Base-by-base conservation (phyloP, 371 early-diverging fungal genomes). In the Apophysomyces variabilis region DNA sequence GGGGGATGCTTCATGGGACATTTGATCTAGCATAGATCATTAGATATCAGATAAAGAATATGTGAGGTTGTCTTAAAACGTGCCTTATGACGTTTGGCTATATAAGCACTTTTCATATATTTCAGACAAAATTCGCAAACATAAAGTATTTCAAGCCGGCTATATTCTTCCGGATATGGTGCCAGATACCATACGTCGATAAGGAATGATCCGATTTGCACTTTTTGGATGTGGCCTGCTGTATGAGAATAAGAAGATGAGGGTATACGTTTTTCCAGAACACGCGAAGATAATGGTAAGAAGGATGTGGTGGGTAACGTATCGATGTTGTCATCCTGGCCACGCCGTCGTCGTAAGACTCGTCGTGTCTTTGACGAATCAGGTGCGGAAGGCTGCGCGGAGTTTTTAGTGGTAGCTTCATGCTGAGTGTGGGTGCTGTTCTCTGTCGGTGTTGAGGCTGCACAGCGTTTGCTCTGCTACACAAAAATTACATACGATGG, bases 41-140 rank as follows among this genome's bases (percentile, higher is more conserved):
- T 41, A 26, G 36, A 60, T 13, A 8, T 38, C 16, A 7, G 18
- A 26, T 65, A 58, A 39, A 18, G 8, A n/a, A 7, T 18, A n/a
- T 1, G 64, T n/a, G 50, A 67, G 43, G 13, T 68, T 66, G 41
- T 26, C 21, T 50, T 50, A 50, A 50, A 57, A 57, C 38, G 14
- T 83, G 84, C 84, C 80, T 87, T 87, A 73, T 92, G 96, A 50
- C 95, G 82, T 35, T 74, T 75, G 8, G 89, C 85, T 26, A 87
- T 82, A 66, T 80, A 92, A 35, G 78, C 75, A 65, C 89, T 87
- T 65, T 90, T 90, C 89, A 99, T 95, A 76, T 98, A 98, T 73
- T 94, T 95, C 57, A 99, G 82, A 74, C 99, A 99, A 68, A 88
- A 98, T 76, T 99, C 98, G 79, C 99, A 99, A 50, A 99, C 88